Percentiles rank a stretch among this genome's conserved stretches.
Evolutionary conservation across 2,329 filamentous ascomycete species (phyloP).

Genomic region (Xylaria sp.): DNA sequence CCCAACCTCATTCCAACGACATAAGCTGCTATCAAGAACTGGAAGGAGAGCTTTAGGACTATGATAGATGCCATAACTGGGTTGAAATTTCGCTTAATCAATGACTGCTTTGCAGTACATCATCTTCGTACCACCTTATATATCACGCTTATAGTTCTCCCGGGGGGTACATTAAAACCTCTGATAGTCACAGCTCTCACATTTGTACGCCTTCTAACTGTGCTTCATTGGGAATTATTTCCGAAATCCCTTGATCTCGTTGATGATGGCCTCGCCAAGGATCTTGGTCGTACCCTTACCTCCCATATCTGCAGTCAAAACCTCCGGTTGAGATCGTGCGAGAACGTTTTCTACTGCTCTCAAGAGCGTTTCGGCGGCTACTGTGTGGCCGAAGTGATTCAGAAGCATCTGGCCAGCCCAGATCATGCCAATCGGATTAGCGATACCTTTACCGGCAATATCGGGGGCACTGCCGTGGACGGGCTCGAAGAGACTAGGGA

Average conservation of each 20-base stretch:
- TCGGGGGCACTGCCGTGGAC: constrained; percentile 73
- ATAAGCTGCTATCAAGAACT: too few relatives aligned
- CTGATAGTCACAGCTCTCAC: too few relatives aligned
- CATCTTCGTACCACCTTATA: too few relatives aligned
- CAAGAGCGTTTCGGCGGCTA: constrained; percentile 61
- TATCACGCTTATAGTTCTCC: too few relatives aligned
- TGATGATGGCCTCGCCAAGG: constrained; percentile 64
- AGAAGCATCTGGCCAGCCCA: constrained; percentile 78
- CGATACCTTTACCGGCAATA: constrained; percentile 71
- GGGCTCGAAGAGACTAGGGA: constrained; percentile 72
- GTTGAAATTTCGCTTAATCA: too few relatives aligned
- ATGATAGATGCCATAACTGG: too few relatives aligned
- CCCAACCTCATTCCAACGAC: too few relatives aligned
- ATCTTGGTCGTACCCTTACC: constrained; percentile 66
- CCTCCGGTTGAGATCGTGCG: constrained; percentile 57
- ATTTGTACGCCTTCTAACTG: too few relatives aligned
- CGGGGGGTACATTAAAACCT: too few relatives aligned
- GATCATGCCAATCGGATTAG: constrained; percentile 73
- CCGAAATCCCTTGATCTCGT: not conserved
- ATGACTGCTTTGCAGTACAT: too few relatives aligned
- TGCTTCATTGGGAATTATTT: not conserved
- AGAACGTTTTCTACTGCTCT: constrained; percentile 48
- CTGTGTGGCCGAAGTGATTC: constrained; percentile 68
- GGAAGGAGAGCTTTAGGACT: too few relatives aligned
- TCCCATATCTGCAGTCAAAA: constrained; percentile 70